Conservation (phyloP, 140 eudicot genomes). For the Anethum foeniculum region DNA sequence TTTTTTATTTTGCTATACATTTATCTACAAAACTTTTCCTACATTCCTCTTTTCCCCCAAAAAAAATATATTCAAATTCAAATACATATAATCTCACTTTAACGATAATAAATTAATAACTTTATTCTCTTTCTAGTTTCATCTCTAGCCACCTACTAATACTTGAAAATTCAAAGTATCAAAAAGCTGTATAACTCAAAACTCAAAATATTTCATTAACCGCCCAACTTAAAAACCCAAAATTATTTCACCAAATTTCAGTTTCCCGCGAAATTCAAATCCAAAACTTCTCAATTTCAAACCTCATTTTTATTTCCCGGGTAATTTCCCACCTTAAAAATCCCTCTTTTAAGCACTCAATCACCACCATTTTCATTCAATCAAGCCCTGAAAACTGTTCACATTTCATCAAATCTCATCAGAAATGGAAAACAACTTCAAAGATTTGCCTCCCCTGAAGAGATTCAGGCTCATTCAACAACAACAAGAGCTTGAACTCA, state of each 20-base stretch:
- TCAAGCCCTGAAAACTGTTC: conserved; percentile 5
- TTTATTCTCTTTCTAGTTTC: too few relatives aligned
- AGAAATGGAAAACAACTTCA: conserved; percentile 44
- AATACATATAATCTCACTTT: too few relatives aligned
- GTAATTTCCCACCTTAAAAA: not conserved
- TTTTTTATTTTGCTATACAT: too few relatives aligned
- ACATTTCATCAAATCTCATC: not conserved
- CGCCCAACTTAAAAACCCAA: not conserved
- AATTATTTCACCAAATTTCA: not conserved
- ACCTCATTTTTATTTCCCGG: conserved; percentile 10
- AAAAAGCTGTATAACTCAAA: not conserved
- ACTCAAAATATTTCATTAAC: not conserved
- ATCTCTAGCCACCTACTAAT: not conserved
- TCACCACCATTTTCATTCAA: not conserved
- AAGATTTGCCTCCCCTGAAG: conserved; percentile 65
- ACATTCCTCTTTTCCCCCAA: too few relatives aligned
- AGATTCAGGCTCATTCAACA: conserved; percentile 49
- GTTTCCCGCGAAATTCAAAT: conserved; percentile 12
- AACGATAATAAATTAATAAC: too few relatives aligned
- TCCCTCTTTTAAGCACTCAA: not conserved
- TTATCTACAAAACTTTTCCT: too few relatives aligned
- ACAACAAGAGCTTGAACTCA: conserved; percentile 15
- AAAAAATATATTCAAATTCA: too few relatives aligned
- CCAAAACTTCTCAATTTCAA: not conserved
- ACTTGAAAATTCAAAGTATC: not conserved